Conservation (phyloP, 495 filamentous ascomycete species). For the Daldinia loculata region DNA sequence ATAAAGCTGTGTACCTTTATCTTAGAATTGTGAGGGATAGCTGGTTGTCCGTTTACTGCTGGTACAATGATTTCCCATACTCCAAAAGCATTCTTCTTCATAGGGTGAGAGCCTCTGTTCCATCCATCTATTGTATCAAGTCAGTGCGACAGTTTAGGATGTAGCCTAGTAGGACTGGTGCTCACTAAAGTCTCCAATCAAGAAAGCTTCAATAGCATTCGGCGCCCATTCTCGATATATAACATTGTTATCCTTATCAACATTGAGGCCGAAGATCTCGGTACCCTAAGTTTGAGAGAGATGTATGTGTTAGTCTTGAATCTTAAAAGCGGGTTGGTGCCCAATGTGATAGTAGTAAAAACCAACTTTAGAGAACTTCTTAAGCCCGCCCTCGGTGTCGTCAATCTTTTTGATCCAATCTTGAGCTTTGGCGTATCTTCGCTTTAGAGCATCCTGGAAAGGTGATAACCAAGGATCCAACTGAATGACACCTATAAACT, state of each 20-base stretch:
- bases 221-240: slow-evolving; percentile 97
- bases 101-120: slow-evolving; percentile 80
- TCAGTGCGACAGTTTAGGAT: slow-evolving; percentile 19
- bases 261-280: slow-evolving; percentile 85
- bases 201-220: slow-evolving; percentile 79
- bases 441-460: slow-evolving; percentile 78
- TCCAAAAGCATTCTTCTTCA: slow-evolving; percentile 87
- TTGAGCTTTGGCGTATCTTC: slow-evolving; percentile 81
- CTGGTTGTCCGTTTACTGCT: slow-evolving; percentile 72
- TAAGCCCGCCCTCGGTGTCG: slow-evolving; percentile 84
- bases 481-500: slow-evolving; percentile 74
- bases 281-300: slow-evolving; percentile 66
- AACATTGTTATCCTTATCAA: slow-evolving; percentile 81
- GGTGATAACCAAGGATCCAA: slow-evolving; percentile 92
- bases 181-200: slow-evolving; percentile 96
- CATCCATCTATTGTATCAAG: slow-evolving; percentile 72
- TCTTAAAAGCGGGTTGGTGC: background rate
- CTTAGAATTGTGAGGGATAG: slow-evolving; percentile 92
- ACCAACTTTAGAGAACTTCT: slow-evolving; percentile 87
- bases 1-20: slow-evolving; percentile 73
- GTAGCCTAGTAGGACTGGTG: slow-evolving; percentile 1
- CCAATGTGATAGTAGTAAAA: slow-evolving; percentile 1
- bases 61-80: slow-evolving; percentile 86
- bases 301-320: slow-evolving; percentile 13
- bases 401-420: slow-evolving; percentile 87